Percentiles rank a stretch among this genome's conserved stretches.
phyloP scores from a whole-genome alignment of 2,329 filamentous ascomycete genomes.

The Zymoseptoria pseudotritici region DNA sequence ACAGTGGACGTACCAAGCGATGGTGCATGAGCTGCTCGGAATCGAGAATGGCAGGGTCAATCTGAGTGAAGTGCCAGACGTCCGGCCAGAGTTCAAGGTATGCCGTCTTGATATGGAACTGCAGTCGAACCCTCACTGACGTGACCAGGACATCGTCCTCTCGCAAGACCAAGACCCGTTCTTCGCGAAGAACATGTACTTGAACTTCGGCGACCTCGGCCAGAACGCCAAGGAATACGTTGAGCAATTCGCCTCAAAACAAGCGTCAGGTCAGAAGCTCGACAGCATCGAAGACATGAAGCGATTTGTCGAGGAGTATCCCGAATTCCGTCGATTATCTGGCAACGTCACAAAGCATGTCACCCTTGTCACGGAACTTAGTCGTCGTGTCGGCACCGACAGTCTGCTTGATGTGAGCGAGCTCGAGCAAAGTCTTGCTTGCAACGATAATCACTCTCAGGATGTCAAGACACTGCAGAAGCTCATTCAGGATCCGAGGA shows the following conservation, averaged over 20 bases:
- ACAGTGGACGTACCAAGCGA: conserved; percentile 99
- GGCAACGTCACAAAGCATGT: conserved; percentile 99
- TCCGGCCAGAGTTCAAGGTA: conserved; percentile 27
- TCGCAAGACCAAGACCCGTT: conserved; percentile 97
- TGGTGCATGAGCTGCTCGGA: conserved; percentile 93
- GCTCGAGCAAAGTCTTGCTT: conserved; percentile 91
- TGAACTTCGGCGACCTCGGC: conserved; percentile 92
- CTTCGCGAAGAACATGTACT: conserved; percentile 98
- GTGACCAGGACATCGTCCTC: conserved; percentile 72
- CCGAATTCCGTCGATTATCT: conserved; percentile 92
- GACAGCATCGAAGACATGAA: conserved; percentile 99
- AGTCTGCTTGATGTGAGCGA: conserved; percentile 93
- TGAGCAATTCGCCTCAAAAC: conserved; percentile 94
- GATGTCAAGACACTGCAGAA: conserved; percentile 91
- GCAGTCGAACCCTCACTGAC: conserved; percentile 2
- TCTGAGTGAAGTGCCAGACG: conserved; percentile 52
- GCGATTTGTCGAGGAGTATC: conserved; percentile 96
- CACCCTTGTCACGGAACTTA: conserved; percentile 87
- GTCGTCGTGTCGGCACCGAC: conserved; percentile 75
- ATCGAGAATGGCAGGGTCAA: conserved; percentile 94
- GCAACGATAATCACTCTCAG: conserved; percentile 86
- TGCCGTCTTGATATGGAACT: neutral
- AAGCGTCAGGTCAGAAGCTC: conserved; percentile 91
- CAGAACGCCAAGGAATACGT: conserved; percentile 98
- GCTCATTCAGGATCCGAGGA: conserved; percentile 70